Evolutionary conservation across 139 green algal species (phyloP).

Genomic region (Eudorina sp.): DNA sequence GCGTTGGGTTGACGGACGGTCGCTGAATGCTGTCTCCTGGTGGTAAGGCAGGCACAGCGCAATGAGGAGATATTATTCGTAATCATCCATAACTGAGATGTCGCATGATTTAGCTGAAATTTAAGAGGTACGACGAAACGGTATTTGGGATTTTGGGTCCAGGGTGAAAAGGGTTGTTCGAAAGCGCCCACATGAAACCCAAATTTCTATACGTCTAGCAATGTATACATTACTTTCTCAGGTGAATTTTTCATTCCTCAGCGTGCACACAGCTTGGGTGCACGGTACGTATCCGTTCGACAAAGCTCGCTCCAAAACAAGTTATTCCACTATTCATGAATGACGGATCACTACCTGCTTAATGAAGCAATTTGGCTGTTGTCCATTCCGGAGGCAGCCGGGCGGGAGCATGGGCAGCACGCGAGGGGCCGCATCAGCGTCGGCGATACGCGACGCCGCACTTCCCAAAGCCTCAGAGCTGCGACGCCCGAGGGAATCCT

Average conservation of each 20-base stretch:
- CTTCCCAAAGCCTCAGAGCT: neutral
- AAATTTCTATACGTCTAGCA: too few species aligned
- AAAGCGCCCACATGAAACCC: neutral
- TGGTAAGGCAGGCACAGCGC: too few species aligned
- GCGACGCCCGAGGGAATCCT: neutral
- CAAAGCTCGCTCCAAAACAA: neutral
- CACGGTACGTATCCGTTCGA: neutral
- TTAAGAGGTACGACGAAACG: neutral
- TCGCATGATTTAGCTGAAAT: neutral
- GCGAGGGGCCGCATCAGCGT: neutral
- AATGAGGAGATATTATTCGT: too few species aligned
- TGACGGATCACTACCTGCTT: neutral
- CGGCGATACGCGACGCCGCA: neutral
- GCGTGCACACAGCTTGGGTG: neutral
- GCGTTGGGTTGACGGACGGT: too few species aligned
- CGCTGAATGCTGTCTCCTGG: too few species aligned
- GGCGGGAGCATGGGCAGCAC: conserved; percentile 2
- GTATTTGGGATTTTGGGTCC: too few species aligned
- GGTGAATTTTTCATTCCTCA: neutral
- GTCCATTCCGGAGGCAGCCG: neutral
- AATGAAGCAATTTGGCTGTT: conserved; percentile 3
- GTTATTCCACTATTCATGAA: neutral
- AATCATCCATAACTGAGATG: neutral
- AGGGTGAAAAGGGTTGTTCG: neutral
- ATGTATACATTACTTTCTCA: neutral